These are phyloP conservation scores for Pichia sp. DNA, from an alignment of 1,139 yeast species.

Conservation along the genomic window DNA sequence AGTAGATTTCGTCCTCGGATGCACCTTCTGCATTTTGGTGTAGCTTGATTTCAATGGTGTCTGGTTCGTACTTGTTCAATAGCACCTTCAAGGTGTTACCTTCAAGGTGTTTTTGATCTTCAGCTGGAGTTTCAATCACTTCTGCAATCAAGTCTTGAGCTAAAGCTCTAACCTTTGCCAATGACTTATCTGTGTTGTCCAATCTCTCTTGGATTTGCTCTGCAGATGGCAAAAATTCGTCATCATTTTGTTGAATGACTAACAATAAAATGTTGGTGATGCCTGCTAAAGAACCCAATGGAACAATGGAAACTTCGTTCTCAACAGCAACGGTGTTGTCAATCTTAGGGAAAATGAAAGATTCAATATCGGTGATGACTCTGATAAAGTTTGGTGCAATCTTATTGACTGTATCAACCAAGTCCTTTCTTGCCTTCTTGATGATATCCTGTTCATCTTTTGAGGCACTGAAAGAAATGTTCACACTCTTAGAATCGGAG, in stretches of 20 bases:
- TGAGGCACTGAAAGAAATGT: constrained; percentile 30
- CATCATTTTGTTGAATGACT: constrained; percentile 38
- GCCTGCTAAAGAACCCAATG: constrained; percentile 41
- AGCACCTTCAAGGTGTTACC: constrained; percentile 41
- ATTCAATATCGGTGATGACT: constrained; percentile 59
- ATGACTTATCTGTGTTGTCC: constrained; percentile 40
- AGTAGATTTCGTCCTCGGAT: constrained; percentile 45
- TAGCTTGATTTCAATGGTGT: constrained; percentile 36
- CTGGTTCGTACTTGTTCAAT: constrained; percentile 22
- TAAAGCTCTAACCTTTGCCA: constrained; percentile 51
- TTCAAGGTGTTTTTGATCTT: constrained; percentile 49
- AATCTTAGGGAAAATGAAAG: constrained; percentile 52
- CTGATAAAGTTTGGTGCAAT: constrained; percentile 62
- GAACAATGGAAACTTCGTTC: constrained; percentile 48
- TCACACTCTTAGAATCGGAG: constrained; percentile 29
- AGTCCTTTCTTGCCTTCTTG: constrained; percentile 52
- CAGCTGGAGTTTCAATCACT: constrained; percentile 44
- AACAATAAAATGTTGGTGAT: constrained; percentile 33
- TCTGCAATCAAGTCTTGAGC: constrained; percentile 49
- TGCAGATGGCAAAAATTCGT: constrained; percentile 45
- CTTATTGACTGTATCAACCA: constrained; percentile 67
- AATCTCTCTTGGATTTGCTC: constrained; percentile 42
- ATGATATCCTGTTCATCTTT: constrained; percentile 32
- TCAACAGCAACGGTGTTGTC: constrained; percentile 41
- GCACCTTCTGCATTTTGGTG: constrained; percentile 36